Base-by-base conservation (phyloP, 2,329 filamentous ascomycete genomes). In the Trichothecium sympodiale region DNA sequence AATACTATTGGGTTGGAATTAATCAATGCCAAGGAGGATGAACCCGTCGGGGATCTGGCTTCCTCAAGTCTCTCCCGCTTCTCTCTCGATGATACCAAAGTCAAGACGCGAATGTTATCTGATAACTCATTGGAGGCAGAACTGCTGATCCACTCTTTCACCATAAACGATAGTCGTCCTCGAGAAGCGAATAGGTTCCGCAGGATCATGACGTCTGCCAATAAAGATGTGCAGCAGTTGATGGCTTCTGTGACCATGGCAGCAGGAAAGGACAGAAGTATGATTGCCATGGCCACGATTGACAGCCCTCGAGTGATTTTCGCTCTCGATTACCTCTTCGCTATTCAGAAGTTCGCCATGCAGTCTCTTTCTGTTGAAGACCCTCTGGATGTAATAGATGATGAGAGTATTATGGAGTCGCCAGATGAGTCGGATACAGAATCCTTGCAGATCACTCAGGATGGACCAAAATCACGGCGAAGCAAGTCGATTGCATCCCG, bases 221-320 rank as follows among this genome's bases (percentile, higher is more conserved):
- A 95, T 57, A 89, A 87, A 47, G 82, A 88, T 38, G 87, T 91
- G 31, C 88, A 96, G 55, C 93, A 99, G 49, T 88, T 98, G 51
- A 98, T 98, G 91, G 91, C 91, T 14, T 95, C 83, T 53, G 65
- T 98, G 4, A 93, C 88, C 0, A 93, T 98, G 59, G 87, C 88
- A 1, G 84, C 87, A 13, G 87, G 87, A 4, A 66, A 77, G 25
- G 82, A 94, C 29, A 77, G 78, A 40, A 84, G 79, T 53, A 60
- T 96, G 38, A 93, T 96, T 49, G 86, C 85, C 2, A 83, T 98
- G 58, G 74, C 95, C 38, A 94, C 88, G 0, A 78, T 98, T 41
- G 91, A 98, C 51, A 98, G 91, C 47, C 91, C 91, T 2, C 75
- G 87, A 3, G 76, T 98, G 37, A 96, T 99, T 39, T 84, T 99